These are phyloP conservation scores for Calonectria leucothoes DNA, from an alignment of 2,329 filamentous ascomycete species.

Conservation along the genomic window DNA sequence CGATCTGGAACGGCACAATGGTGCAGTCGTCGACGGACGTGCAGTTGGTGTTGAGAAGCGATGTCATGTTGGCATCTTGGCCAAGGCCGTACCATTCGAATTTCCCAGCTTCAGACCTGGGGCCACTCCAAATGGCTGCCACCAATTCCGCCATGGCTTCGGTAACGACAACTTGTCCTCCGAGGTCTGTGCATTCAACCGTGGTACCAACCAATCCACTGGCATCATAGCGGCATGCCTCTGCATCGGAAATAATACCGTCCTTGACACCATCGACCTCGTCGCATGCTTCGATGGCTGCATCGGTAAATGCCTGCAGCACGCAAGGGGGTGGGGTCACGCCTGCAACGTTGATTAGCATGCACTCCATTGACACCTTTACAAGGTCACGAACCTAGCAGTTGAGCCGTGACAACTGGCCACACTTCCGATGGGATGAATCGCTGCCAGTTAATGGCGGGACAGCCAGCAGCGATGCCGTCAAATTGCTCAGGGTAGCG, in stretches of 20 bases:
- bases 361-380: accelerated
- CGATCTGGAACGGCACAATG: slow-evolving; percentile 15
- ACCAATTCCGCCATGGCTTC: slow-evolving; percentile 16
- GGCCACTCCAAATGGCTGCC: slow-evolving; percentile 19
- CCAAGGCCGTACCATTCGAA: slow-evolving; percentile 30
- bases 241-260: slow-evolving; percentile 33
- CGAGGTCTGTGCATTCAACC: slow-evolving; percentile 20
- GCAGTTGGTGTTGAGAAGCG: slow-evolving; percentile 23
- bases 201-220: slow-evolving; percentile 26
- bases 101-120: slow-evolving; percentile 11
- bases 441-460: slow-evolving; percentile 54
- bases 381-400: not conserved
- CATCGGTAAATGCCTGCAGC: slow-evolving; percentile 46
- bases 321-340: slow-evolving; percentile 48
- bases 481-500: slow-evolving; percentile 65
- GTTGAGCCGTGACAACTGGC: slow-evolving; percentile 39
- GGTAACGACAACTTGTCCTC: slow-evolving; percentile 5
- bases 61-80: not conserved
- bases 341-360: not conserved
- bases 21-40: not conserved
- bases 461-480: slow-evolving; percentile 61
- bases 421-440: slow-evolving; percentile 31
- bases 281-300: slow-evolving; percentile 49
- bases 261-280: slow-evolving; percentile 37
- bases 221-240: slow-evolving; percentile 36